Conservation (phyloP, 208 protist genomes). For the Leishmania tropica region DNA sequence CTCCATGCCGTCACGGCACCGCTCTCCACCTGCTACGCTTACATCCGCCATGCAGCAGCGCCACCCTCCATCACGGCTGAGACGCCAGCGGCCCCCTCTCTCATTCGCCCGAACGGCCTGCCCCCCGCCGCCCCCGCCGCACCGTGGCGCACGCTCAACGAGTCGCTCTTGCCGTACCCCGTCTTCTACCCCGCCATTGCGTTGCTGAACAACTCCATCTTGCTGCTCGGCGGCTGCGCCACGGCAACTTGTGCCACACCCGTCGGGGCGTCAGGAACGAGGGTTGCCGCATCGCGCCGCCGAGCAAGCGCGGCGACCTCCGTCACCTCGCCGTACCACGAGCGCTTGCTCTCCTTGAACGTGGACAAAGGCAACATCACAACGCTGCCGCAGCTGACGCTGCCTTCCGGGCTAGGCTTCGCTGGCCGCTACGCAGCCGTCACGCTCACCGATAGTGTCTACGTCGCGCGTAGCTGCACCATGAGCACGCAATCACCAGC, state of each 20-base stretch:
- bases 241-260: slow-evolving; percentile 20
- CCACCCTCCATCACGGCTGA: background rate
- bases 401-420: slow-evolving; percentile 24
- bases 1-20: background rate
- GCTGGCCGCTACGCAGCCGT: slow-evolving; percentile 34
- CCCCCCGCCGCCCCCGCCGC: slow-evolving; percentile 17
- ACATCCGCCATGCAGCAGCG: background rate
- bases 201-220: slow-evolving; percentile 26
- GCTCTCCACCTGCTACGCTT: background rate
- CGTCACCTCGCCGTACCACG: slow-evolving; percentile 23
- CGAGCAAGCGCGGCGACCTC: background rate
- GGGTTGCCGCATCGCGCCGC: background rate
- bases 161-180: slow-evolving; percentile 33
- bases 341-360: slow-evolving; percentile 20
- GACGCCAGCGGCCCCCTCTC: background rate
- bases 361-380: slow-evolving; percentile 13
- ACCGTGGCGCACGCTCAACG: slow-evolving; percentile 27
- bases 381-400: slow-evolving; percentile 11
- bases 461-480: slow-evolving; percentile 38
- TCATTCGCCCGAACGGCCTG: background rate
- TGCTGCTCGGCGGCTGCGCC: slow-evolving; percentile 26
- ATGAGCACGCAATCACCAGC: slow-evolving; percentile 22
- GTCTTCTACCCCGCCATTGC: slow-evolving; percentile 34
- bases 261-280: background rate
- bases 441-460: slow-evolving; percentile 35